Percentiles rank a stretch among this genome's conserved stretches.
phyloP scores from a whole-genome alignment of 1,139 yeast species.

The Pneumocystis murina region DNA sequence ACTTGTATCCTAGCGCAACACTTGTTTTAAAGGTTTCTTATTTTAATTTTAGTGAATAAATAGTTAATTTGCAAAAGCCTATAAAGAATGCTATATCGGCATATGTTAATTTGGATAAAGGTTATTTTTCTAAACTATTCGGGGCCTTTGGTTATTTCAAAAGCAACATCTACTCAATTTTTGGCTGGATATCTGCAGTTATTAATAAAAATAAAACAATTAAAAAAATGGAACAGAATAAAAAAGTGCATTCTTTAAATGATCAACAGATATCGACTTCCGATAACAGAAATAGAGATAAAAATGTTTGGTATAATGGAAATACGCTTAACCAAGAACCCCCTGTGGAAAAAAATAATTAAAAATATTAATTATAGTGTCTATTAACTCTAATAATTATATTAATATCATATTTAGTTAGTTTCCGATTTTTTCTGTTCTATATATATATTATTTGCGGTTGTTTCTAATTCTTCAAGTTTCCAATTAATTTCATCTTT shows the following conservation, averaged over 20 bases:
- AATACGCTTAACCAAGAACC: constrained; percentile 1
- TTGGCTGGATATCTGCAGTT: background rate
- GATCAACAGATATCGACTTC: background rate
- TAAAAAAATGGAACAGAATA: background rate
- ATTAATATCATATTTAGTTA: background rate
- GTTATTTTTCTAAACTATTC: constrained; percentile 22
- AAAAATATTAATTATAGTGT: background rate
- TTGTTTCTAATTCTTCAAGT: constrained; percentile 20
- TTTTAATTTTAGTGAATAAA: constrained; percentile 20
- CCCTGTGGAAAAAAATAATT: background rate
- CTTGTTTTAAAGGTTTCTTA: constrained; percentile 42
- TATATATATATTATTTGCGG: constrained; percentile 14
- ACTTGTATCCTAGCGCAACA: constrained; percentile 51
- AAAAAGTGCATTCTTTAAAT: background rate
- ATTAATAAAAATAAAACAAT: background rate
- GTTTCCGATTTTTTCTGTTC: background rate
- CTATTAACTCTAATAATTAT: background rate
- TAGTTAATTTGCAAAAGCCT: constrained; percentile 7
- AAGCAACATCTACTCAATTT: background rate
- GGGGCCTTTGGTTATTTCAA: constrained; percentile 10
- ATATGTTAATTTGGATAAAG: constrained; percentile 16
- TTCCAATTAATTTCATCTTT: constrained; percentile 21
- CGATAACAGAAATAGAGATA: background rate
- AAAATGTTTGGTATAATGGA: constrained; percentile 3
- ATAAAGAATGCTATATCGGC: constrained; percentile 15